Base-by-base conservation (phyloP, 2,329 filamentous ascomycete species). In the Talaromyces islandicus region DNA sequence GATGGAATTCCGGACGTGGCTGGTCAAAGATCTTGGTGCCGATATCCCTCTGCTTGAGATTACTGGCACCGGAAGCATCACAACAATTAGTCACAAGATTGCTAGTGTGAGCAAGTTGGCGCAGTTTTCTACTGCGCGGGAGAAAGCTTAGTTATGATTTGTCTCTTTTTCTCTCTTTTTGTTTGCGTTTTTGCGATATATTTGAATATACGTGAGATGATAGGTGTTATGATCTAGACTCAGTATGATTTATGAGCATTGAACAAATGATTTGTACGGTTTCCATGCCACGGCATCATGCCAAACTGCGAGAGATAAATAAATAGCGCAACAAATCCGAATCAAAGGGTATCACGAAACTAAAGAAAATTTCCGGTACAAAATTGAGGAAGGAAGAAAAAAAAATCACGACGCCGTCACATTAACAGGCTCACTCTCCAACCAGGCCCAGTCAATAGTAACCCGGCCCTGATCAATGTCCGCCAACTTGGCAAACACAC, bases 381-480 rank as follows among this genome's bases (percentile, higher is more conserved):
- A 19, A 41, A n/a, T n/a, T n/a, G n/a, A n/a, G n/a, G n/a, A n/a
- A 56, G 12, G 11, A n/a, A 35, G 63, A 59, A 64, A 56, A 60
- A 60, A 64, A 56, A 60, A 29, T 52, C 7, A 52, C 25, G 48
- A 52, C 24, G 7, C 48, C 6, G 56, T 55, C 11, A 61, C 32
- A 54, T 61, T 61, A 12, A 71, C 69, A 21, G 75, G 73, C 7
- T 73, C 59, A 60, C 71, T 65, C 55, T 78, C 71, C 61, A 83
- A 64, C 81, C 81, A 84, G 56, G 77, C 75, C 81, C 81, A 84
- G 43, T 78, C 73, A 48, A 82, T 75, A 3, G 63, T 62, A 5
- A 83, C 81, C 54, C 81, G 73, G 0, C 81, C 81, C 32, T 76
- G 68, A 41, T 73, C 77, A 10, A 75, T 65, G 58, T 79, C 69